Evolutionary conservation across 1,284 basidiomycete species (phyloP).

Genomic region (Ganoderma lingzhi): DNA sequence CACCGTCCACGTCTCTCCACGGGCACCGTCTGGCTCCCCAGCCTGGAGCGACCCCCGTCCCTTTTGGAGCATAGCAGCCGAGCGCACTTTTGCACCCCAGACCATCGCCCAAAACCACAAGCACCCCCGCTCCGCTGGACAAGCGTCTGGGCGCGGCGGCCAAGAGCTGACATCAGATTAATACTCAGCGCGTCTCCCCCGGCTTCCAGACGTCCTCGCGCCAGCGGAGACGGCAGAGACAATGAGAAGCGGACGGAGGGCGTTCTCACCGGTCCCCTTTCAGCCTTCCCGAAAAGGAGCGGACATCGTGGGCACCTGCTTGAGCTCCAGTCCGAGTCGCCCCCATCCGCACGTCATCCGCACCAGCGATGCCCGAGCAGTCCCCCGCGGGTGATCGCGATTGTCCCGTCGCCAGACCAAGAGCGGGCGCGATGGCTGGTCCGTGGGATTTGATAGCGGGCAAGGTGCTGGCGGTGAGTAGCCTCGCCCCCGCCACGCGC

Average conservation of each 20-base stretch:
- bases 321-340: constrained; percentile 25
- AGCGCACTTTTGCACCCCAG: constrained; percentile 24
- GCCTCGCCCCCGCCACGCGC: constrained; percentile 32
- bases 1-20: neutral
- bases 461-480: constrained; percentile 33
- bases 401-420: constrained; percentile 7
- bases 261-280: constrained; percentile 36
- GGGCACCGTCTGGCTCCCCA: neutral
- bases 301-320: constrained; percentile 26
- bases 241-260: constrained; percentile 7
- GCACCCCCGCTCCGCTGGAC: neutral
- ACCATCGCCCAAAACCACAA: constrained; percentile 14
- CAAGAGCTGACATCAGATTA: constrained; percentile 4
- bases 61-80: constrained; percentile 24
- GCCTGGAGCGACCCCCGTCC: constrained; percentile 7
- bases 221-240: constrained; percentile 1
- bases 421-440: constrained; percentile 10
- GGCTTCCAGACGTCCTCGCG: neutral
- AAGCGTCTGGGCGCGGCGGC: neutral
- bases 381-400: constrained; percentile 12
- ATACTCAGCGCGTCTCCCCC: neutral
- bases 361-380: constrained; percentile 14
- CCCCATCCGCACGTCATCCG: constrained; percentile 21
- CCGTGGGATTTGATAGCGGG: constrained; percentile 17
- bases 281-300: constrained; percentile 35